Conservation (phyloP, 371 early-diverging fungal species). For the Smittium mucronatum region DNA sequence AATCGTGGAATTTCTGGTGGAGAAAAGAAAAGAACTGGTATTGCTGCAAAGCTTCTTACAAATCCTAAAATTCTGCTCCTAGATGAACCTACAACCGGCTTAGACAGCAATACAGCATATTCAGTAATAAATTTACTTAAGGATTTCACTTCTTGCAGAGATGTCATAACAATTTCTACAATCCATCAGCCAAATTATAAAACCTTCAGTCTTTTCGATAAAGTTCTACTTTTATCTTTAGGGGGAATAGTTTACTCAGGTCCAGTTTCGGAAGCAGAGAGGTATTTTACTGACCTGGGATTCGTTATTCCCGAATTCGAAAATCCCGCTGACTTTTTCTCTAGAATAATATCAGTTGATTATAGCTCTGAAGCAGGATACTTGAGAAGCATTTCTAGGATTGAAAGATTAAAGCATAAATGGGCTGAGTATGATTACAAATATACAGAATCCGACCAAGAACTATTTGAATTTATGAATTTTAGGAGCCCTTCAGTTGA, state of each 20-base stretch:
- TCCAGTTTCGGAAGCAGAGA: constrained; percentile 30
- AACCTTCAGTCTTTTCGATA: constrained; percentile 49
- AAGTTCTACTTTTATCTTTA: constrained; percentile 48
- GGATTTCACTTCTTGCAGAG: constrained; percentile 39
- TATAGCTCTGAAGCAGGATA: constrained; percentile 24
- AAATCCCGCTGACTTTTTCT: constrained; percentile 46
- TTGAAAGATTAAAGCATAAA: constrained; percentile 25
- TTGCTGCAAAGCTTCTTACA: constrained; percentile 68
- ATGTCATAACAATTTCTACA: constrained; percentile 51
- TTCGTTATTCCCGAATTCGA: constrained; percentile 41
- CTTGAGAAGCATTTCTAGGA: constrained; percentile 18
- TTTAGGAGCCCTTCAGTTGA: not conserved
- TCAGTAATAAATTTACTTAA: constrained; percentile 48
- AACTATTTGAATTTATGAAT: not conserved
- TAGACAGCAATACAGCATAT: constrained; percentile 60
- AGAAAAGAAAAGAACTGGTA: constrained; percentile 71
- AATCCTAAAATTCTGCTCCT: constrained; percentile 42
- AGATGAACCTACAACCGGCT: constrained; percentile 65
- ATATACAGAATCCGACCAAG: not conserved
- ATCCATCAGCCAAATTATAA: constrained; percentile 62
- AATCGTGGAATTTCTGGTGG: constrained; percentile 69
- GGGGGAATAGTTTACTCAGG: constrained; percentile 47
- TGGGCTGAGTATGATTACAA: constrained; percentile 5
- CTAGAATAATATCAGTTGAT: constrained; percentile 37
- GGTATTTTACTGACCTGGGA: constrained; percentile 41